A percentile compares a stretch with the other conserved stretches of the same genome.
These are phyloP conservation scores for Penicillium canescens DNA, from an alignment of 495 filamentous ascomycete species.

Conservation along the genomic window DNA sequence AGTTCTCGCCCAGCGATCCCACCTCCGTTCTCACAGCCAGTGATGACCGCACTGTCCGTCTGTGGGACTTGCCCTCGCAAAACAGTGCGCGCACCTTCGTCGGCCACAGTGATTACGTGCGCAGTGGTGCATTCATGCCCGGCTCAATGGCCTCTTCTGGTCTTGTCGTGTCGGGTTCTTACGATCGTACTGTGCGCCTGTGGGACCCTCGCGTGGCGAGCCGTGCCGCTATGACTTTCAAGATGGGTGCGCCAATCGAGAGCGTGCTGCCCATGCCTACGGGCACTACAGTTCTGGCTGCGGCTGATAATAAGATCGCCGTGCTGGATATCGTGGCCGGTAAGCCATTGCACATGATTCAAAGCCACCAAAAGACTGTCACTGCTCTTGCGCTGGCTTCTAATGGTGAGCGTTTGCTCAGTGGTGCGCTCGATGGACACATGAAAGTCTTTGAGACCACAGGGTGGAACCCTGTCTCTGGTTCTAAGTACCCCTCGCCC, in stretches of 20 bases:
- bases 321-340: conserved; percentile 95
- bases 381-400: conserved; percentile 80
- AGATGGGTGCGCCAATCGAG: conserved; percentile 86
- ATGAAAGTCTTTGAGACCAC: conserved; percentile 94
- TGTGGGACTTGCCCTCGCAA: conserved; percentile 91
- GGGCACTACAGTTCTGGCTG: conserved; percentile 81
- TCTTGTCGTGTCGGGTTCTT: conserved; percentile 81
- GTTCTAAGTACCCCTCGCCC: conserved; percentile 87
- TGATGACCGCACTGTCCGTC: conserved; percentile 86
- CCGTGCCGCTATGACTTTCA: conserved; percentile 81
- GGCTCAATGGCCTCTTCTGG: conserved; percentile 66
- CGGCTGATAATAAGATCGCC: conserved; percentile 82
- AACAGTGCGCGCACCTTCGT: conserved; percentile 71
- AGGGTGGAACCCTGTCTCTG: conserved; percentile 88
- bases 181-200: conserved; percentile 88
- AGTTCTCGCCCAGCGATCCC: conserved; percentile 82
- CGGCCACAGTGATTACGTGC: conserved; percentile 93
- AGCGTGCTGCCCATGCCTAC: conserved; percentile 79
- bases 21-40: conserved; percentile 80
- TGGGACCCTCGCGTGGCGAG: conserved; percentile 84
- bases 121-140: conserved; percentile 82
- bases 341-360: conserved; percentile 78
- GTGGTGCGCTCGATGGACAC: conserved; percentile 88
- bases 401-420: conserved; percentile 75
- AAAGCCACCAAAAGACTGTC: conserved; percentile 97